Evolutionary conservation across 2,329 filamentous ascomycete genomes (phyloP), one percentile per base, ranked within the genome.

Genomic region (Diplodia mutila): DNA sequence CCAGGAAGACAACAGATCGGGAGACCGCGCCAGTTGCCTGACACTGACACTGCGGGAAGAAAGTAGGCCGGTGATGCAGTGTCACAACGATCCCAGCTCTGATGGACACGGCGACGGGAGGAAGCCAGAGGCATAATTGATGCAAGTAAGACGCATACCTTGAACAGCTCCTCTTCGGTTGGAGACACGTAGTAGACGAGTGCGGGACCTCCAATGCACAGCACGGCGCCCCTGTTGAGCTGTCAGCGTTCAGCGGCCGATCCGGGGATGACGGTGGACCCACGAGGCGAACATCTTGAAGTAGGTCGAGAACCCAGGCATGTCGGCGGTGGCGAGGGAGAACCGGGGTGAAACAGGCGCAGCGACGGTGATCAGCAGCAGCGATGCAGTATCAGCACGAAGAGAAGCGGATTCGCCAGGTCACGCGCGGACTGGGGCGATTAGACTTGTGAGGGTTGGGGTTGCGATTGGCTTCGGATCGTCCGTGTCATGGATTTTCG

Each of bases 91-190:
- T 16, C 11, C 37, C 21, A 29, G 37, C 9, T 54, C 37, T 25
- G 12, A 32, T 55, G 63, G 16, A 34, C 27, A 46, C 25, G 37
- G 32, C 23, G 49, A 55, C 27, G 25, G 53, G 8, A 8, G 32
- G 39, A 51, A 29, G 52, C 39, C 37, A 14, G 65, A 42, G 46
- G 32, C 53, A 61, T 37, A 54, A 57, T 49, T 23, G 64, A 51
- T 42, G 25, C 21, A 51, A 48, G n/a, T 55, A 59, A 65, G 52
- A 61, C 18, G 52, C 65, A 32, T 79, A 85, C 84, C 78, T 87
- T 85, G 84, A 96, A 93, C 51, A 99, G 86, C 81, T 98, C 93
- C 80, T 97, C 95, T 73, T 97, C 93, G 14, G 91, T 90, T 2
- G 95, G 95, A 54, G 87, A 87, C 55, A 96, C 82, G 78, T 89